Evolutionary conservation across 2,329 filamentous ascomycete species (phyloP).

Genomic region (Aspergillus sergii): DNA sequence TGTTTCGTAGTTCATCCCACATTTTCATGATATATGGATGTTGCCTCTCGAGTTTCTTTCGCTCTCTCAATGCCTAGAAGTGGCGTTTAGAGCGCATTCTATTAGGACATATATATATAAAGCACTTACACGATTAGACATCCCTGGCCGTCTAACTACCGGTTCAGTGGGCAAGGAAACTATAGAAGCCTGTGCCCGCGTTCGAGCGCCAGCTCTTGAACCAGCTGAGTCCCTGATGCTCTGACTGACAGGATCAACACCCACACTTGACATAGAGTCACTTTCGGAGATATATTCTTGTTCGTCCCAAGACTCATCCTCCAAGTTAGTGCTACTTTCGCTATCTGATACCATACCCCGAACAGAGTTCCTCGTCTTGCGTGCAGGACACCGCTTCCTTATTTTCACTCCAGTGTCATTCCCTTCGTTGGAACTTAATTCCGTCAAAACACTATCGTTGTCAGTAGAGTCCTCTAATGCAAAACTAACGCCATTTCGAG

Average conservation of each 20-base stretch:
- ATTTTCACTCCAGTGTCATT: slow-evolving; percentile 18
- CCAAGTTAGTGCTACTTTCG: slow-evolving; percentile 15
- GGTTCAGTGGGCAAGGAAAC: slow-evolving; percentile 3
- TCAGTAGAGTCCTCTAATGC: slow-evolving; percentile 30
- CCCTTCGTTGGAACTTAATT: slow-evolving; percentile 15
- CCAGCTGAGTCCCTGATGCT: slow-evolving; percentile 6
- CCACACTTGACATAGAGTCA: slow-evolving; percentile 13
- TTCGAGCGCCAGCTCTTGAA: slow-evolving; percentile 6
- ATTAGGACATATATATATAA: slow-evolving; percentile 25
- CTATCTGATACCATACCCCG: slow-evolving; percentile 16
- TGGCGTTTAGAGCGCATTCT: slow-evolving; percentile 31
- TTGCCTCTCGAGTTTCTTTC: slow-evolving; percentile 68
- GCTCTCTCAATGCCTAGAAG: slow-evolving; percentile 52
- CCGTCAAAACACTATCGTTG: slow-evolving; percentile 14
- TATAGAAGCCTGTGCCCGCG: slow-evolving; percentile 2
- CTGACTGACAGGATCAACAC: background rate
- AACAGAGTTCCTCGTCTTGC: slow-evolving; percentile 17
- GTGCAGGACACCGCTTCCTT: slow-evolving; percentile 19
- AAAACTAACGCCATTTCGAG: slow-evolving; percentile 15
- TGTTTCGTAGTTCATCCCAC: slow-evolving; percentile 76
- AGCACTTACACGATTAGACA: slow-evolving; percentile 35
- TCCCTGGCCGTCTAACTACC: slow-evolving; percentile 14
- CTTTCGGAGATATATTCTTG: slow-evolving; percentile 21
- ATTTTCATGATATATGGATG: slow-evolving; percentile 82
- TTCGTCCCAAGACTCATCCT: slow-evolving; percentile 20